A percentile compares a stretch with the other conserved stretches of the same genome.
Evolutionary conservation across 768 basidiomycete species (phyloP).

Genomic region (Galerina sulciceps): DNA sequence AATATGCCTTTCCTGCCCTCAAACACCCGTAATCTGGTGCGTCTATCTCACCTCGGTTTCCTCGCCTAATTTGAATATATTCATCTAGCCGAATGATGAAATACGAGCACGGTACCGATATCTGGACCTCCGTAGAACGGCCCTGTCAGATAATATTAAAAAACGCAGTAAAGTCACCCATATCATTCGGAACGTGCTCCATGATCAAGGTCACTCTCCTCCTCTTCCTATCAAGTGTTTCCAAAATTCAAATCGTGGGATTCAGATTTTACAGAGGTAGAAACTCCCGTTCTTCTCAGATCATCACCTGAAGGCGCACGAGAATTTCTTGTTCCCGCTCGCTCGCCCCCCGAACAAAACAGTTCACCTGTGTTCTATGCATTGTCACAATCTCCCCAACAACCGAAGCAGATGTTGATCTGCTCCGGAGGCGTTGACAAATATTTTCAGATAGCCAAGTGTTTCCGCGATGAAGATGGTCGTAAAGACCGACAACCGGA

Average conservation of each 20-base stretch:
- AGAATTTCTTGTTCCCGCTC: constrained; percentile 90
- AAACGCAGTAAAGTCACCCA: constrained; percentile 84
- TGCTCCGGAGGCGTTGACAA: constrained; percentile 87
- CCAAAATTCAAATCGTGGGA: constrained; percentile 6
- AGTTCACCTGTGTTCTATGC: constrained; percentile 73
- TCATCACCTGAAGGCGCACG: constrained; percentile 95
- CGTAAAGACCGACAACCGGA: constrained; percentile 95
- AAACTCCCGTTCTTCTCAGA: constrained; percentile 88
- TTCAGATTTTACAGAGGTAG: constrained; percentile 89
- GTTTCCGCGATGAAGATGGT: constrained; percentile 96
- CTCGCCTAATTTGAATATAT: constrained; percentile 11
- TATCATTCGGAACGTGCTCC: constrained; percentile 71
- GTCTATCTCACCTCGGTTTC: constrained; percentile 31
- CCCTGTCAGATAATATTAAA: constrained; percentile 77
- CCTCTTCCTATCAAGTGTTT: neutral
- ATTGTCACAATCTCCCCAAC: constrained; percentile 93
- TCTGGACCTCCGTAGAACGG: constrained; percentile 83
- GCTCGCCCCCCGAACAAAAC: constrained; percentile 40
- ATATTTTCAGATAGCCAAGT: constrained; percentile 92
- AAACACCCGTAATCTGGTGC: constrained; percentile 73
- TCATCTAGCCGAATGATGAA: constrained; percentile 79
- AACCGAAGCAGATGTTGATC: constrained; percentile 92
- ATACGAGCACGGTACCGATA: constrained; percentile 84
- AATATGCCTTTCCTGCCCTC: constrained; percentile 87
- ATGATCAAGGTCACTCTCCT: constrained; percentile 61